Evolutionary conservation across 345 rosid genomes (phyloP).

Genomic region (Iberis pinnata): DNA sequence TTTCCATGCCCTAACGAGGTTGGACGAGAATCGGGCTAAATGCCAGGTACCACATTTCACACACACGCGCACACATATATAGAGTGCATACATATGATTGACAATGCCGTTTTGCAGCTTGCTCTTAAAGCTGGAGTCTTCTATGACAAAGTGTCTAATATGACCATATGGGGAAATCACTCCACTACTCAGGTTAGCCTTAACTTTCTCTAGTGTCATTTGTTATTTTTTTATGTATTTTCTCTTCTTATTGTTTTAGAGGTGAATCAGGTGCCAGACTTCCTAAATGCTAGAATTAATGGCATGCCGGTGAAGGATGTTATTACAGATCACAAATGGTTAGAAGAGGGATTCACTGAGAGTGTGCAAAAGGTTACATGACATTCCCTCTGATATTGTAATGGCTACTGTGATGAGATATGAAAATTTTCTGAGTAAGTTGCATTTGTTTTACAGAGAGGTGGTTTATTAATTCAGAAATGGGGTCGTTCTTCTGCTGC

Average conservation of each 20-base stretch:
- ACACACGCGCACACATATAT: not conserved
- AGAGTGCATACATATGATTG: not conserved
- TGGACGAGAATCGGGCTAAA: slow-evolving; percentile 96
- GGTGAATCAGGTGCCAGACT: slow-evolving; percentile 79
- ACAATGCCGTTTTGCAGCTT: slow-evolving; percentile 43
- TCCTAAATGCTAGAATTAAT: slow-evolving; percentile 78
- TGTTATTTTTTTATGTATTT: not conserved
- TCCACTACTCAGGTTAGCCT: slow-evolving; percentile 84
- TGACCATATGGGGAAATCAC: slow-evolving; percentile 99
- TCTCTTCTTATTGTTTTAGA: slow-evolving; percentile 9
- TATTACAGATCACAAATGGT: slow-evolving; percentile 84
- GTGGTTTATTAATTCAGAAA: slow-evolving; percentile 83
- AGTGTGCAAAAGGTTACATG: slow-evolving; percentile 74
- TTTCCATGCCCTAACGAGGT: slow-evolving; percentile 87
- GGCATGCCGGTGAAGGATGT: slow-evolving; percentile 85
- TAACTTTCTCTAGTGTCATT: not conserved
- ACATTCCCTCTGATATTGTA: not conserved
- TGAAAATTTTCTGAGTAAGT: slow-evolving; percentile 6
- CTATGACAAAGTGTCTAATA: slow-evolving; percentile 86
- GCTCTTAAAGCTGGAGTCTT: slow-evolving; percentile 94
- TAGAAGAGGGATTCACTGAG: slow-evolving; percentile 91
- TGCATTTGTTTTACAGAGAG: slow-evolving; percentile 57
- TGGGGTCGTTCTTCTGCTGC: slow-evolving; percentile 99
- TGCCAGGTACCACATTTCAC: slow-evolving; percentile 64
- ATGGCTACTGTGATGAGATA: not conserved